Evolutionary conservation across 176 grass and related monocot species (phyloP), one percentile per base, ranked within the genome.

Genomic region (Echinochloa phyllopogon): DNA sequence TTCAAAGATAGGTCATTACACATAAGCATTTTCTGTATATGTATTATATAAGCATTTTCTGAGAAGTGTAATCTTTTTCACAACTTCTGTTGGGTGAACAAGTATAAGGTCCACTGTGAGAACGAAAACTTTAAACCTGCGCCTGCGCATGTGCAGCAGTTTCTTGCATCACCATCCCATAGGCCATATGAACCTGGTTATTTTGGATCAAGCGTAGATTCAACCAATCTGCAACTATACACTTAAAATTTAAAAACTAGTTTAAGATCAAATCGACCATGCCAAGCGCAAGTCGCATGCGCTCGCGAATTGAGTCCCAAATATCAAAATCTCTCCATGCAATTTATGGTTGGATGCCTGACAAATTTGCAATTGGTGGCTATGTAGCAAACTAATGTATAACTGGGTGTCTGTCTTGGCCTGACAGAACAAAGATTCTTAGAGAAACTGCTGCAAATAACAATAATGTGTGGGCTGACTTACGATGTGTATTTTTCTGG

Each of bases 1-100:
- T 70, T n/a, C 43, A 60, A 24, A 44, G 45, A 68, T 77, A 87
- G 61, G 65, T 40, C 11, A 69, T 72, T 27, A 87, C 40, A 76
- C 82, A 47, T 57, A 82, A 82, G 47, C 7, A 86, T 38, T 64
- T 72, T 1, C 29, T 33, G 29, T 23, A 57, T 57, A 52, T 62
- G n/a, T n/a, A n/a, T n/a, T n/a, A 57, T 57, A 52, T 62, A 84
- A 84, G 44, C 7, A 87, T 43, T 69, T 75, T 63, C 43, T 84
- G 41, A 56, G 18, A 63, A 75, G 51, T 84, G 15, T 55, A 29
- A 55, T 70, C 0, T 56, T 68, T 73, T 69, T 69, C 51, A 68
- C 44, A 38, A 38, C 60, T 23, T 45, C 37, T 87, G 29, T 84
- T 39, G 23, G 57, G 49, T 59, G 21, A 51, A 25, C 12, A 69